Base-by-base conservation (phyloP, 176 grass and related monocot genomes). In the Aegilops bicornis region DNA sequence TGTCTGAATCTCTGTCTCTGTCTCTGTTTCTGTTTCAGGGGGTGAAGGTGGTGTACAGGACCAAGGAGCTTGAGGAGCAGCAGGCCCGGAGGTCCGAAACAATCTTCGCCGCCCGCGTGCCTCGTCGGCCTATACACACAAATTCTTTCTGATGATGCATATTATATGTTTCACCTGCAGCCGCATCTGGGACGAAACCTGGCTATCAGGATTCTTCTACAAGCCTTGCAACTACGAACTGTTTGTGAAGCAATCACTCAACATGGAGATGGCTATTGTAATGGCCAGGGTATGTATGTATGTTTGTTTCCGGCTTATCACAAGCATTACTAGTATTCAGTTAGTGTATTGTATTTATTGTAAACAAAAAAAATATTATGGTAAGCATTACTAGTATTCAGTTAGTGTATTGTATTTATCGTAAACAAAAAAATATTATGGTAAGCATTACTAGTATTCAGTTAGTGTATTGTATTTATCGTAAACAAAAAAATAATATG, bases 201-300 rank as follows among this genome's bases (percentile, higher is more conserved):
- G 45, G 45, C 45, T 47, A 1, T 4, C 47, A 50, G 14, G 47
- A 50, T 50, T 98, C 35, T 98, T 98, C 88, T 96, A 96, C 92
- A 98, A 98, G 23, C 96, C 96, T 25, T 98, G 96, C 88, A 98
- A 98, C 88, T 92, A 98, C 50, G 96, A 98, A 79, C 83, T 98
- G 77, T 98, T 98, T 91, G 96, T 98, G 8, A 98, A 98, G 82
- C 96, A 98, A 64, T 96, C 96, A 73, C 93, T 98, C 32, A 98
- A 98, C 88, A 98, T 98, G 96, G 96, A 98, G 84, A 98, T 98
- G 93, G 96, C 91, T 40, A 96, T 98, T 76, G 86, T 98, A 1
- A 92, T 98, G 88, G 96, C 96, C 64, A 76, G 90, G 84, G 96
- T 98, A 7, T 1, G 35, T 36, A 36, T 36, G 35, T 36, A 7